phyloP scores from a whole-genome alignment of 176 grass and related monocot species.

The Carex littledalei region DNA sequence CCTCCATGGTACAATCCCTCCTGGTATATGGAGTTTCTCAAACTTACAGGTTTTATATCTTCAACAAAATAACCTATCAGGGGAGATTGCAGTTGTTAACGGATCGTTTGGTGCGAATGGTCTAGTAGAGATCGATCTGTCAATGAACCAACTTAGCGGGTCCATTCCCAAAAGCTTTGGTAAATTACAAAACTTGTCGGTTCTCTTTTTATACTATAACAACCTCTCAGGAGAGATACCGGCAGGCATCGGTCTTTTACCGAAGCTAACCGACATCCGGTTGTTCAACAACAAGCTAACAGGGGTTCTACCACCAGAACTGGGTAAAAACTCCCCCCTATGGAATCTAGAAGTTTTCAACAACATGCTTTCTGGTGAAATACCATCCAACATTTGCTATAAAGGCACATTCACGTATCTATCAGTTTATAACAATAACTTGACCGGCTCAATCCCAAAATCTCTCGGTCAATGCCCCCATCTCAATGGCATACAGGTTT shows the following conservation, averaged over 20 bases:
- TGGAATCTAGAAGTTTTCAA: not conserved
- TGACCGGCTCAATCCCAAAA: slow-evolving; percentile 54
- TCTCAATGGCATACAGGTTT: slow-evolving; percentile 8
- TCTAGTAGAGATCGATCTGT: slow-evolving; percentile 27
- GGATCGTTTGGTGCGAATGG: slow-evolving; percentile 23
- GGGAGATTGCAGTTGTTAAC: slow-evolving; percentile 19
- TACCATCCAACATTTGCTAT: slow-evolving; percentile 51
- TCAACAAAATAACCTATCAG: slow-evolving; percentile 12
- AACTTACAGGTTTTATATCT: slow-evolving; percentile 21
- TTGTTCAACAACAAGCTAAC: slow-evolving; percentile 38
- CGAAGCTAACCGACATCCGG: not conserved
- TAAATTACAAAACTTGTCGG: slow-evolving; percentile 27
- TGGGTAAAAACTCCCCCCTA: slow-evolving; percentile 46
- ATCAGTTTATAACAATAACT: slow-evolving; percentile 22
- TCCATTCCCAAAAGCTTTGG: slow-evolving; percentile 53
- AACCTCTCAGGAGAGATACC: slow-evolving; percentile 72
- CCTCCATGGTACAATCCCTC: slow-evolving; percentile 47
- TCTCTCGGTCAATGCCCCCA: slow-evolving; percentile 42
- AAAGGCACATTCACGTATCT: slow-evolving; percentile 2
- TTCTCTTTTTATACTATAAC: slow-evolving; percentile 22
- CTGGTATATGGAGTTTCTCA: slow-evolving; percentile 44
- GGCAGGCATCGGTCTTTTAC: slow-evolving; percentile 42
- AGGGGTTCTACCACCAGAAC: slow-evolving; percentile 49
- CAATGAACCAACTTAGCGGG: slow-evolving; percentile 42
- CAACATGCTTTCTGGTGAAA: slow-evolving; percentile 46